Conservation (phyloP, 148 eudicot species). For the Selenicereus undatus region DNA sequence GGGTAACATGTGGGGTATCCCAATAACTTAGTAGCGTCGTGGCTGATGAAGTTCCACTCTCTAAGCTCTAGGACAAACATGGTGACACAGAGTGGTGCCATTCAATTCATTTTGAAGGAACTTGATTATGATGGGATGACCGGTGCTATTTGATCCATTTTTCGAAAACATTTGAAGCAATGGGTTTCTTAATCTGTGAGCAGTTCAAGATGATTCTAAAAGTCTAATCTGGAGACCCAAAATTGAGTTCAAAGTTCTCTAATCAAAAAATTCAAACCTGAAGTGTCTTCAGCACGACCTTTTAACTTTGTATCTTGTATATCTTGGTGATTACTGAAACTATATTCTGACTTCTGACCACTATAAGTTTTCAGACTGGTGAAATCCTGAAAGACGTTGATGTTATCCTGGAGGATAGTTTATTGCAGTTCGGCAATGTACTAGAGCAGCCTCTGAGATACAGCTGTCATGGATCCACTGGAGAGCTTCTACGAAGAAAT, state of each 20-base stretch:
- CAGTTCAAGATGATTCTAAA: not conserved
- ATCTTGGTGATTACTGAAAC: constrained; percentile 10
- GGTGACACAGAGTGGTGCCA: not conserved
- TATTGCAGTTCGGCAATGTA: constrained; percentile 32
- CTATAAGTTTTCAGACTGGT: constrained; percentile 53
- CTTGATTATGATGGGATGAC: constrained; percentile 3
- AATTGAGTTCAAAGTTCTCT: not conserved
- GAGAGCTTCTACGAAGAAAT: constrained; percentile 29
- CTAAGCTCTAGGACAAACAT: not conserved
- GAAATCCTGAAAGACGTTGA: constrained; percentile 51
- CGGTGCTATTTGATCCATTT: not conserved
- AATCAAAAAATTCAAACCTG: not conserved
- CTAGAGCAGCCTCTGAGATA: constrained; percentile 31
- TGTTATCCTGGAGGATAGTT: constrained; percentile 34
- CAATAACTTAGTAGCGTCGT: too few relatives aligned
- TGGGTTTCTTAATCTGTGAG: not conserved
- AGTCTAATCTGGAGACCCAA: not conserved
- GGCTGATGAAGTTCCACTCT: not conserved
- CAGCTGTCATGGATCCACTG: constrained; percentile 20
- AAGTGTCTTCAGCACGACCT: not conserved
- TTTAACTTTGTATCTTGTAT: constrained; percentile 4
- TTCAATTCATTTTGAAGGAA: not conserved
- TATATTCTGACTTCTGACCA: constrained; percentile 34
- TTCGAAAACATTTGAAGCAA: too few relatives aligned
- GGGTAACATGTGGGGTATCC: too few relatives aligned